phyloP scores from a whole-genome alignment of 1,284 basidiomycete species.

The Agroathelia rolfsii region DNA sequence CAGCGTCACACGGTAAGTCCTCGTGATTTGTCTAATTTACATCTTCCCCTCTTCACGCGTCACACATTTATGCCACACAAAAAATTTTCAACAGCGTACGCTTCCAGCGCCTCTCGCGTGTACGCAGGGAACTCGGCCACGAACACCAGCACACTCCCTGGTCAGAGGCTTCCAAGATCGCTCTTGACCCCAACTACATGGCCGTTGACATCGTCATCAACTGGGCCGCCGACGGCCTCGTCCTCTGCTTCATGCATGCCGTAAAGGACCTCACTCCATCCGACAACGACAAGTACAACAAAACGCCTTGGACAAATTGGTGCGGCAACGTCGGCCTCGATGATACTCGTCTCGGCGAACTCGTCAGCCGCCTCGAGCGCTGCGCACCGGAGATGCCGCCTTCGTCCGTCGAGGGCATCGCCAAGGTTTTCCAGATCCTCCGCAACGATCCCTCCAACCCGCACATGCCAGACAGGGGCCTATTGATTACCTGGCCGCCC shows the following conservation, averaged over 20 bases:
- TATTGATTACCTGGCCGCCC: conserved; percentile 85
- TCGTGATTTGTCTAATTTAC: conserved; percentile 9
- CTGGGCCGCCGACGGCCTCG: conserved; percentile 85
- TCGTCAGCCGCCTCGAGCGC: too few relatives aligned
- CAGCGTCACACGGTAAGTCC: conserved; percentile 75
- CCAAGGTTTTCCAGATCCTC: conserved; percentile 78
- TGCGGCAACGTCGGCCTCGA: conserved; percentile 67
- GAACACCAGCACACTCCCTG: conserved; percentile 41
- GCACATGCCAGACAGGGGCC: conserved; percentile 38
- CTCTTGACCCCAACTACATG: conserved; percentile 75
- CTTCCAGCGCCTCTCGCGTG: conserved; percentile 60
- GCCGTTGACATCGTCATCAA: conserved; percentile 90
- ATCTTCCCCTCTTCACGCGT: conserved; percentile 11
- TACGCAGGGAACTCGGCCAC: conserved; percentile 60
- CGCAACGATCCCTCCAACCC: conserved; percentile 29
- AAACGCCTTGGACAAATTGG: conserved; percentile 88
- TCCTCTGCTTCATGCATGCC: conserved; percentile 93
- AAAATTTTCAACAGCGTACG: conserved; percentile 45
- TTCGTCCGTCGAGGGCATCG: too few relatives aligned
- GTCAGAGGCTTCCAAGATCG: conserved; percentile 58
- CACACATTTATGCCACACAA: conserved; percentile 9
- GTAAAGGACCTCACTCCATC: conserved; percentile 65
- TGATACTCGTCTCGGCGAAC: conserved; percentile 47
- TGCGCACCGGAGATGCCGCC: too few relatives aligned
- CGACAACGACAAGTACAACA: conserved; percentile 74